Conservation (phyloP, 169 alveolate species). For the Eimeria falciformis region DNA sequence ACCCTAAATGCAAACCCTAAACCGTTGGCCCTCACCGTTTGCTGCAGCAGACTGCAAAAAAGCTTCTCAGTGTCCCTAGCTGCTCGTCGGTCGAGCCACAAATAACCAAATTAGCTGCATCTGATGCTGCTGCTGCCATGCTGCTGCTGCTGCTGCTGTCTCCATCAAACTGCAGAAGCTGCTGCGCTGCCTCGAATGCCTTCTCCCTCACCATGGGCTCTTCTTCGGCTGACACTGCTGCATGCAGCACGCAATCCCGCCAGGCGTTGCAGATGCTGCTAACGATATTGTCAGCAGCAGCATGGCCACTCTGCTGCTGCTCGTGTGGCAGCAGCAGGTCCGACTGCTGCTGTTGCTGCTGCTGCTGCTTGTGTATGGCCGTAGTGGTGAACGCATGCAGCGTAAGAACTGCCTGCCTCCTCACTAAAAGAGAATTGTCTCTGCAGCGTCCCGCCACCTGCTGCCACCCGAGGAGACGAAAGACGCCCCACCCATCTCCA, state of each 20-base stretch:
- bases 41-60: conserved; percentile 24
- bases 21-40: neutral
- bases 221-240: conserved; percentile 43
- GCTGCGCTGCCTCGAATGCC: conserved; percentile 8
- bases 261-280: conserved; percentile 55
- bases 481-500: neutral
- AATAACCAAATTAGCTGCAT: conserved; percentile 34
- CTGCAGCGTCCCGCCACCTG: neutral
- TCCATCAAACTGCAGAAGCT: conserved; percentile 23
- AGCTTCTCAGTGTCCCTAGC: neutral
- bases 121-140: conserved; percentile 25
- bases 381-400: conserved; percentile 9
- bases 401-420: conserved; percentile 47
- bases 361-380: conserved; percentile 31
- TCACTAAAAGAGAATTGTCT: conserved; percentile 52
- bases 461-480: neutral
- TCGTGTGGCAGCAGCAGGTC: neutral
- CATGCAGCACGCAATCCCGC: conserved; percentile 36
- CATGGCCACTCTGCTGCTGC: conserved; percentile 1
- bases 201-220: conserved; percentile 50
- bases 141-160: conserved; percentile 22
- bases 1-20: neutral
- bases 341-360: conserved; percentile 41
- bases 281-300: conserved; percentile 4
- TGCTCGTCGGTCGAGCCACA: conserved; percentile 43